phyloP scores from a whole-genome alignment of 2,329 filamentous ascomycete species.

The Orbilia ellipsospora region DNA sequence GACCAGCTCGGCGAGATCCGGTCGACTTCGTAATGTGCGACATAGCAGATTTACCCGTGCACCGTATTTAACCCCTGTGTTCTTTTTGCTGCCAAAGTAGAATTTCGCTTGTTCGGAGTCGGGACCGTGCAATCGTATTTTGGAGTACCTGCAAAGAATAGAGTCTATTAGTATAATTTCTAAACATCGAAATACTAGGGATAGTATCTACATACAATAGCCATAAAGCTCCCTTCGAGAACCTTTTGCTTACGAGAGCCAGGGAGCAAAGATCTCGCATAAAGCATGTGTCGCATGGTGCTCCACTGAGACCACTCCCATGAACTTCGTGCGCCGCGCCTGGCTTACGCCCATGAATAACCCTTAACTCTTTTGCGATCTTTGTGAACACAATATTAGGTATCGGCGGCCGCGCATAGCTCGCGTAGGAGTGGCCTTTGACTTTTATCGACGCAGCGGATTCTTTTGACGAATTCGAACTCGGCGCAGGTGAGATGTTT shows the following conservation, averaged over 20 bases:
- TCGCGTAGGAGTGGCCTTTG: slow-evolving; percentile 37
- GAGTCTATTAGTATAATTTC: background rate
- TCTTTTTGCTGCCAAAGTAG: slow-evolving; percentile 47
- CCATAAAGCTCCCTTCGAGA: slow-evolving; percentile 42
- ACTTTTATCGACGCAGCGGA: slow-evolving; percentile 27
- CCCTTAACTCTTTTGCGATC: slow-evolving; percentile 44
- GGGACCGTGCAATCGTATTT: slow-evolving; percentile 45
- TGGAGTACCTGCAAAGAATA: slow-evolving; percentile 41
- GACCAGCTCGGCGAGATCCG: slow-evolving; percentile 45
- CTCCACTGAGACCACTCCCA: slow-evolving; percentile 31
- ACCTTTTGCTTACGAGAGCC: slow-evolving; percentile 43
- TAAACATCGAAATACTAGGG: slow-evolving; percentile 4
- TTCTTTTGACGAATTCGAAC: slow-evolving; percentile 44
- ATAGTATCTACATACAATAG: slow-evolving; percentile 36
- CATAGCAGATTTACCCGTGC: slow-evolving; percentile 48
- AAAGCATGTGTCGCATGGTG: slow-evolving; percentile 54
- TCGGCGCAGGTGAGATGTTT: slow-evolving; percentile 38
- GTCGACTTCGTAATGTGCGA: slow-evolving; percentile 42
- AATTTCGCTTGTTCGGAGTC: slow-evolving; percentile 52
- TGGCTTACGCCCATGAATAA: slow-evolving; percentile 34
- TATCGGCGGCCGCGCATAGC: slow-evolving; percentile 34
- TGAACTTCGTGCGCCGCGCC: slow-evolving; percentile 19
- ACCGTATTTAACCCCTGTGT: slow-evolving; percentile 36
- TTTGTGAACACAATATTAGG: slow-evolving; percentile 37
- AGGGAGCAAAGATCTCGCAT: slow-evolving; percentile 54